Evolutionary conservation across 371 early-diverging fungal genomes (phyloP).

Genomic region (Conidiobolus incongruus): DNA sequence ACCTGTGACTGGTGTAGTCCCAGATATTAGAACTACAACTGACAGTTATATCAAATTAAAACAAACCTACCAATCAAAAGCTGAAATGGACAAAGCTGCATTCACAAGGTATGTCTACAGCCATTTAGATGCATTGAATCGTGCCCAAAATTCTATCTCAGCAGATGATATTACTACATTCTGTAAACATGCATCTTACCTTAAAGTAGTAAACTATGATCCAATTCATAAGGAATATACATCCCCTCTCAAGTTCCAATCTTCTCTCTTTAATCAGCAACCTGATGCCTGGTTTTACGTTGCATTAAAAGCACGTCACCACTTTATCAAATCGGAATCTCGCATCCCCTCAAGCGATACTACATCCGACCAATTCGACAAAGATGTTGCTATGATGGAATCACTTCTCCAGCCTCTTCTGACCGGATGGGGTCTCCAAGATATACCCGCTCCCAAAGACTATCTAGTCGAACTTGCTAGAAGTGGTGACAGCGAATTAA

Average conservation of each 20-base stretch:
- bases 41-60: constrained; percentile 59
- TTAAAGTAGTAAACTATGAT: constrained; percentile 40
- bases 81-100: constrained; percentile 35
- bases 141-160: constrained; percentile 24
- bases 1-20: constrained; percentile 67
- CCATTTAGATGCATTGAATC: constrained; percentile 19
- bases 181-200: constrained; percentile 55
- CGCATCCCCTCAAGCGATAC: too few relatives aligned
- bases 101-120: constrained; percentile 23
- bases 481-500: constrained; percentile 49
- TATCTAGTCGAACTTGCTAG: constrained; percentile 10
- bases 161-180: constrained; percentile 48
- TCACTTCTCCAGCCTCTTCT: too few relatives aligned
- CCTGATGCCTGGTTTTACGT: too few relatives aligned
- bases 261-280: too few relatives aligned
- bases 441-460: too few relatives aligned
- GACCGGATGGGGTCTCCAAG: too few relatives aligned
- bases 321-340: too few relatives aligned
- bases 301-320: too few relatives aligned
- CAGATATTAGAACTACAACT: constrained; percentile 94
- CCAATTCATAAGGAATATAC: constrained; percentile 25
- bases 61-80: constrained; percentile 60
- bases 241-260: too few relatives aligned
- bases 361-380: too few relatives aligned
- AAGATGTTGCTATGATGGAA: too few relatives aligned